Conservation (phyloP, 31 red algal species). For the Porphyra umbilicalis region DNA sequence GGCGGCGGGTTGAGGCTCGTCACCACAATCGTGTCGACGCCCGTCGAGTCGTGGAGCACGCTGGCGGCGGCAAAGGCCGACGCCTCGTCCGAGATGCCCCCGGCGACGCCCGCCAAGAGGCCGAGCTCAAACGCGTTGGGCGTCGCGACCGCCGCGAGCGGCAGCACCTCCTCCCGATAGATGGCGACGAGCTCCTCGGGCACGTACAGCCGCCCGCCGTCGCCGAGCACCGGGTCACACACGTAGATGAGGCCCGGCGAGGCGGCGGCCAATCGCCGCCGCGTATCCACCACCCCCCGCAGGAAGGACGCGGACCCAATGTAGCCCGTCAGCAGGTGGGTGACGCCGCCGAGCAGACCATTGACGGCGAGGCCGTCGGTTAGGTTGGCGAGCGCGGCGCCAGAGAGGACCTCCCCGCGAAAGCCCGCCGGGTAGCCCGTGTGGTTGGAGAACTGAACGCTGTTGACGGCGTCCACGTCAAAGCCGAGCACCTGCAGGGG, state of each 20-base stretch:
- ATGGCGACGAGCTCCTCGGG: conserved; percentile 44
- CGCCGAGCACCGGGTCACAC: conserved; percentile 97
- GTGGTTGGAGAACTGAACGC: conserved; percentile 88
- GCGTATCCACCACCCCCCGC: conserved; percentile 35
- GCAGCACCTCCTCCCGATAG: conserved; percentile 49
- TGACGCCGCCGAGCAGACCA: conserved; percentile 43
- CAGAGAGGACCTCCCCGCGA: conserved; percentile 37
- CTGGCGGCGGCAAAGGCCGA: conserved; percentile 47
- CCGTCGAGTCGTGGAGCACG: conserved; percentile 29
- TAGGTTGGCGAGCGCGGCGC: conserved; percentile 33
- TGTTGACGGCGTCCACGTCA: conserved; percentile 91
- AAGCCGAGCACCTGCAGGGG: conserved; percentile 90
- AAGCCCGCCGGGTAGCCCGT: conserved; percentile 76
- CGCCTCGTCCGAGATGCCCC: conserved; percentile 8
- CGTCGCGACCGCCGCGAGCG: conserved; percentile 48
- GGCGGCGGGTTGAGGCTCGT: conserved; percentile 38
- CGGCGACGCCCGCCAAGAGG: conserved; percentile 20
- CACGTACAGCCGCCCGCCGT: conserved; percentile 83
- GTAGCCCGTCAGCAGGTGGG: conserved; percentile 87
- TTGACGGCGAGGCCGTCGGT: conserved; percentile 60
- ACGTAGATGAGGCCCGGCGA: conserved; percentile 37
- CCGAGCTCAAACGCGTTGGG: conserved; percentile 91
- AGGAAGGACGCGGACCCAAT: conserved; percentile 42
- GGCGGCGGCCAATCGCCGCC: conserved; percentile 3
- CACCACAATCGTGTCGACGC: conserved; percentile 54